Evolutionary conservation across 768 basidiomycete genomes (phyloP).

Genomic region (Hygrophoropsis aurantiaca): DNA sequence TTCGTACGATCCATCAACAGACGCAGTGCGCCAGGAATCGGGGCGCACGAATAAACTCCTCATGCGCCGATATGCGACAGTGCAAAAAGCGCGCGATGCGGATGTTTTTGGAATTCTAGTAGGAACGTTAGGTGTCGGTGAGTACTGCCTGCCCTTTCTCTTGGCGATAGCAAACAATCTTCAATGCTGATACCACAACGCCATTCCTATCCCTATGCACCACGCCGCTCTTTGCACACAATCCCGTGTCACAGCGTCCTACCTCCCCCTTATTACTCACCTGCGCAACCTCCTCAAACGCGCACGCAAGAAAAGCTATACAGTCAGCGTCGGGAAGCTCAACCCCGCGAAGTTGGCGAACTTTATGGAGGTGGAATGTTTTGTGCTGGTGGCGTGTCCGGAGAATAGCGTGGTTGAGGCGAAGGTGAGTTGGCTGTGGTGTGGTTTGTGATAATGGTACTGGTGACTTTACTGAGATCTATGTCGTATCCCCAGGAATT

Average conservation of each 20-base stretch:
- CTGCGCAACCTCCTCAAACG: conserved; percentile 68
- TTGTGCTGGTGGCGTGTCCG: conserved; percentile 90
- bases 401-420: conserved; percentile 85
- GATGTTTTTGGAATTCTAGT: conserved; percentile 96
- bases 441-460: neutral
- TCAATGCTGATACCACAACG: neutral
- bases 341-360: conserved; percentile 95
- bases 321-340: conserved; percentile 91
- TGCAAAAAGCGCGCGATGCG: conserved; percentile 87
- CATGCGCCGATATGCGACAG: conserved; percentile 84
- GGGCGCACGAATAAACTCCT: conserved; percentile 74
- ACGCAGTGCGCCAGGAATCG: conserved; percentile 55
- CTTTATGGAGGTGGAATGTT: conserved; percentile 95
- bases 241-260: conserved; percentile 80
- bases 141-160: conserved; percentile 19
- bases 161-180: no score
- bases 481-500: no score
- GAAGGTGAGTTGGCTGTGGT: conserved; percentile 41
- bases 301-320: conserved; percentile 87
- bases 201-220: neutral
- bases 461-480: neutral
- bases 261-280: conserved; percentile 80
- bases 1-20: conserved; percentile 66
- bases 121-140: conserved; percentile 88
- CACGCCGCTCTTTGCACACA: neutral